Evolutionary conservation across 768 basidiomycete species (phyloP).

Genomic region (Lenzites betulinus): DNA sequence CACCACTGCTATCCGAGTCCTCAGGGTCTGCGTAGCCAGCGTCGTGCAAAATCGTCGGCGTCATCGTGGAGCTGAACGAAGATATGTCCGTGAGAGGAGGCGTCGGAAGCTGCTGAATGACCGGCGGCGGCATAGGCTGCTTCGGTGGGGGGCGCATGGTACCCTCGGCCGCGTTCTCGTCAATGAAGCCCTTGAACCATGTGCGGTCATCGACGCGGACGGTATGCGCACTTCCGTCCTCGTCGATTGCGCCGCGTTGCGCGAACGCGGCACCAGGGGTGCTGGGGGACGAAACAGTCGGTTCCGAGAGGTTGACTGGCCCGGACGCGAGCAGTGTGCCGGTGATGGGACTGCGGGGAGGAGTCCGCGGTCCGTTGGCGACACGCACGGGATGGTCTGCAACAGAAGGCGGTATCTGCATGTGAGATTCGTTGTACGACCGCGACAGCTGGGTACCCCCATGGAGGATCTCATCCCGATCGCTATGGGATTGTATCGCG

Average conservation of each 20-base stretch:
- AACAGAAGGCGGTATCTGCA: not conserved
- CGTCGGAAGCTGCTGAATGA: slow-evolving; percentile 8
- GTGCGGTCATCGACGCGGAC: slow-evolving; percentile 13
- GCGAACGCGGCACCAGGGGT: slow-evolving; percentile 14
- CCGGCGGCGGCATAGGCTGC: slow-evolving; percentile 1
- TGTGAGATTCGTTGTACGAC: slow-evolving; percentile 5
- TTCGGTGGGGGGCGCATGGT: slow-evolving; percentile 14
- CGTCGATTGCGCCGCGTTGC: slow-evolving; percentile 14
- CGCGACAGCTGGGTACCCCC: not conserved
- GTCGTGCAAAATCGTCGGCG: slow-evolving; percentile 16
- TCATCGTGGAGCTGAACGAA: slow-evolving; percentile 9
- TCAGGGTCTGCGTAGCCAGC: slow-evolving; percentile 34
- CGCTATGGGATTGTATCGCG: slow-evolving; percentile 1
- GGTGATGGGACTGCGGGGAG: slow-evolving; percentile 65
- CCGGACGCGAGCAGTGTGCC: slow-evolving; percentile 40
- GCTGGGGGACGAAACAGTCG: not conserved
- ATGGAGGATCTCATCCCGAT: not conserved
- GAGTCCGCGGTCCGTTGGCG: slow-evolving; percentile 33
- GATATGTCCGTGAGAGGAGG: slow-evolving; percentile 11
- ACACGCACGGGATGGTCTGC: slow-evolving; percentile 7
- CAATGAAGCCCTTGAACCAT: slow-evolving; percentile 22
- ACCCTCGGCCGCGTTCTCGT: slow-evolving; percentile 22
- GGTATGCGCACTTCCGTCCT: slow-evolving; percentile 11
- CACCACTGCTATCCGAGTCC: slow-evolving; percentile 47
- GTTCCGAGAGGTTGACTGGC: slow-evolving; percentile 29